These are phyloP conservation scores for Diaporthe australafricana DNA, from an alignment of 2,329 filamentous ascomycete genomes.

Conservation along the genomic window DNA sequence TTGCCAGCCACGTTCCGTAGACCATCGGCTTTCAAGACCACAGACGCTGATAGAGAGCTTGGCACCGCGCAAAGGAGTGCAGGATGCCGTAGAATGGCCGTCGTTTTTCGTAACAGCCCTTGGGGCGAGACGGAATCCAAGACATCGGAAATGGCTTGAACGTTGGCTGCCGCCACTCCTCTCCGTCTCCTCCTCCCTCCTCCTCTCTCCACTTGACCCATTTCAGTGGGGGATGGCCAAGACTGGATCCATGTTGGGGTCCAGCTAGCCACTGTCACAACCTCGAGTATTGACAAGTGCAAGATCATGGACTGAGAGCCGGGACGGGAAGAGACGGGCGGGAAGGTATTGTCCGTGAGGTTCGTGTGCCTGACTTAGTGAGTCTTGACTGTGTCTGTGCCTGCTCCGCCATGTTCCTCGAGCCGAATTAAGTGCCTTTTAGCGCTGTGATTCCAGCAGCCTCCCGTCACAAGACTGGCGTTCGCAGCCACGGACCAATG, in stretches of 20 bases:
- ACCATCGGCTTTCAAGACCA: slow-evolving; percentile 6
- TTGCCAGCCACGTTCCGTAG: slow-evolving; percentile 12
- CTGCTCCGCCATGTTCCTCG: slow-evolving; percentile 30
- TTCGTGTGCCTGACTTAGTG: slow-evolving; percentile 17
- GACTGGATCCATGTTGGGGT: slow-evolving; percentile 6
- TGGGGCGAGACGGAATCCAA: not conserved
- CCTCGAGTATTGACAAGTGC: not conserved
- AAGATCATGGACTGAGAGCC: not conserved
- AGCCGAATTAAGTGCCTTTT: not conserved
- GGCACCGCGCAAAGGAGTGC: slow-evolving; percentile 3
- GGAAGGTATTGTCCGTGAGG: not conserved
- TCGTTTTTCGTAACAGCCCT: not conserved
- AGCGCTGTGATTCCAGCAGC: slow-evolving; percentile 3
- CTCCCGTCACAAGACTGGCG: slow-evolving; percentile 5
- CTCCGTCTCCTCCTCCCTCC: not conserved
- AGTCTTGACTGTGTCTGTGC: not conserved
- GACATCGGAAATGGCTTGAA: not conserved
- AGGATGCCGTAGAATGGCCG: slow-evolving; percentile 11
- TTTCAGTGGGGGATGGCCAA: not conserved
- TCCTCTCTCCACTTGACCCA: not conserved
- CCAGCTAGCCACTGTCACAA: not conserved
- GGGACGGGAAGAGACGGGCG: slow-evolving; percentile 12
- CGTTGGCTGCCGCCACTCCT: not conserved
- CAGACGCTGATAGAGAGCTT: not conserved
- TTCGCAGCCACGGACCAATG: slow-evolving; percentile 19